phyloP scores from a whole-genome alignment of 2,329 filamentous ascomycete genomes.

The Epichloe aotearoae region DNA sequence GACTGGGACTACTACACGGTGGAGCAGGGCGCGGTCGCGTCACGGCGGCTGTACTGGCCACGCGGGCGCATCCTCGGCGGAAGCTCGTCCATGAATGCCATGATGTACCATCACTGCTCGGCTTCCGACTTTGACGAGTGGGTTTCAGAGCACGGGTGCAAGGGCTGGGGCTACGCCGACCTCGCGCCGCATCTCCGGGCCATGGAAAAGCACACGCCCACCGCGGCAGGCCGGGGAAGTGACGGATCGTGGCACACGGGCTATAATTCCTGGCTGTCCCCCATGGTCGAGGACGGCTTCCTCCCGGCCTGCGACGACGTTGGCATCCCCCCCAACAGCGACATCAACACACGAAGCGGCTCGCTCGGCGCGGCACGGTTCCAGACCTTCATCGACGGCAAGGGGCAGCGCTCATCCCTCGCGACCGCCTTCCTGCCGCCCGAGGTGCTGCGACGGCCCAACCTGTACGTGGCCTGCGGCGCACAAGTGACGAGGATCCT shows the following conservation, averaged over 20 bases:
- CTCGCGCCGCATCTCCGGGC: constrained; percentile 9
- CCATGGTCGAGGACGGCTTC: constrained; percentile 9
- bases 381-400: constrained; percentile 10
- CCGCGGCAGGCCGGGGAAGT: constrained; percentile 1
- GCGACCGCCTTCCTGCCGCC: constrained; percentile 9
- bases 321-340: constrained; percentile 5
- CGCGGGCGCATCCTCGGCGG: constrained; percentile 13
- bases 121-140: constrained; percentile 12
- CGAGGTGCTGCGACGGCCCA: constrained; percentile 7
- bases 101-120: constrained; percentile 12
- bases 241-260: constrained; percentile 10
- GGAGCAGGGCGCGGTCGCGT: constrained; percentile 10
- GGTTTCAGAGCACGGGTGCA: constrained; percentile 8
- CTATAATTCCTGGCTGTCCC: constrained; percentile 7
- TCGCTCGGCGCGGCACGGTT: constrained; percentile 8
- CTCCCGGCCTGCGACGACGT: constrained; percentile 7
- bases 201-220: constrained; percentile 11
- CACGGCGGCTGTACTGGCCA: constrained; percentile 11
- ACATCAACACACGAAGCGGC: constrained; percentile 9
- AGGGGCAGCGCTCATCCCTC: constrained; percentile 9
- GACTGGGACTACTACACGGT: constrained; percentile 15
- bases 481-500: constrained; percentile 9
- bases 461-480: constrained; percentile 9
- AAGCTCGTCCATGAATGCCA: constrained; percentile 12
- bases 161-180: constrained; percentile 10